phyloP scores from a whole-genome alignment of 208 protist species.

The Polymyxa betae region DNA sequence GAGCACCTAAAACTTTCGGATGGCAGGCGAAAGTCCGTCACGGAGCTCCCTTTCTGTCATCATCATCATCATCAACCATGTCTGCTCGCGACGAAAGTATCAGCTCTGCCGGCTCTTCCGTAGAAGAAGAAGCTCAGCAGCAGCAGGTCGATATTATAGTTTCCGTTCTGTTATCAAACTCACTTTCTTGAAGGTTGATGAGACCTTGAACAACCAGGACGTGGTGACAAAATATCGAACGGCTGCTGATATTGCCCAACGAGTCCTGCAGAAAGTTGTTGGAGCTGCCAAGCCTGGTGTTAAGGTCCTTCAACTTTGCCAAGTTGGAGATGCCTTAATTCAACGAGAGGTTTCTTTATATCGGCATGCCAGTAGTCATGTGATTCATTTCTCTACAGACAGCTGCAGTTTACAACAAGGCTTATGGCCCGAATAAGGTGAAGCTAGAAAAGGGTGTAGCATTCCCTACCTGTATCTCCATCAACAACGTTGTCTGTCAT shows the following conservation, averaged over 20 bases:
- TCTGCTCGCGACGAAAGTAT: neutral
- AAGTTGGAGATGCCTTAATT: slow-evolving; percentile 73
- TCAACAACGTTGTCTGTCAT: slow-evolving; percentile 97
- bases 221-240: slow-evolving; percentile 94
- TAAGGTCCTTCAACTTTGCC: slow-evolving; percentile 73
- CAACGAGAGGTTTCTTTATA: slow-evolving; percentile 51
- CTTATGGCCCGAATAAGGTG: slow-evolving; percentile 61
- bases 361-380: too few relatives aligned
- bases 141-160: neutral
- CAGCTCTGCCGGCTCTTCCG: neutral
- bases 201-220: slow-evolving; percentile 78
- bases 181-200: slow-evolving; percentile 18
- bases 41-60: too few relatives aligned
- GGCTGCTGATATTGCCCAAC: slow-evolving; percentile 90
- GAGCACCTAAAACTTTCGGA: too few relatives aligned
- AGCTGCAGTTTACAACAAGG: slow-evolving; percentile 74
- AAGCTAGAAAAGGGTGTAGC: slow-evolving; percentile 93
- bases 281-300: slow-evolving; percentile 80
- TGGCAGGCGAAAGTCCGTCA: too few relatives aligned
- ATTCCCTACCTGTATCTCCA: slow-evolving; percentile 97
- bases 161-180: neutral
- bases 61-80: neutral
- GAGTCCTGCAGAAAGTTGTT: slow-evolving; percentile 74
- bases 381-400: too few relatives aligned
- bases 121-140: neutral